These are phyloP conservation scores for Mytilinidion resinicola DNA, from an alignment of 495 filamentous ascomycete species.

Conservation along the genomic window DNA sequence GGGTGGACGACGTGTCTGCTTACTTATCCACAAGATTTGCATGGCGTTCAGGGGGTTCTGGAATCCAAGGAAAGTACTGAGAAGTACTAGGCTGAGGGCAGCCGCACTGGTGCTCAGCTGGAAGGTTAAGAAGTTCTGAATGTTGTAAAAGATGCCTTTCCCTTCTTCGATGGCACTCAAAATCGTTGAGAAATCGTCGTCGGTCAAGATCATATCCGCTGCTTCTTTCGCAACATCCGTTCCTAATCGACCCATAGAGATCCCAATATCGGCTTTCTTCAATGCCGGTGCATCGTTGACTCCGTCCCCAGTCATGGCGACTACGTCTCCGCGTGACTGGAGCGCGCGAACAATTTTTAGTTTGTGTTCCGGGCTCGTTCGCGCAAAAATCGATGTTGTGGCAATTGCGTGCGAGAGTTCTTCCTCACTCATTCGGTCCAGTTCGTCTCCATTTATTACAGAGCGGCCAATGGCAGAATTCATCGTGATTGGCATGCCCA, in stretches of 20 bases:
- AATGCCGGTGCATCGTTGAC: constrained; percentile 96
- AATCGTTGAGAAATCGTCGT: constrained; percentile 97
- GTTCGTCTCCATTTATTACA: constrained; percentile 80
- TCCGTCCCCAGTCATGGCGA: constrained; percentile 97
- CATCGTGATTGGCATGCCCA: constrained; percentile 72
- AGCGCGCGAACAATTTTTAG: constrained; percentile 91
- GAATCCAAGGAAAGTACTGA: constrained; percentile 87
- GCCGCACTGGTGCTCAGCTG: constrained; percentile 96
- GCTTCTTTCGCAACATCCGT: constrained; percentile 99
- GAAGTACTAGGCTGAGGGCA: constrained; percentile 79
- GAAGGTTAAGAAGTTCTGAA: constrained; percentile 98
- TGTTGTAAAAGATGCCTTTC: constrained; percentile 99
- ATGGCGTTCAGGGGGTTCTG: constrained; percentile 94
- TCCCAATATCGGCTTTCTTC: constrained; percentile 96
- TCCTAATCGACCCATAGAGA: constrained; percentile 90
- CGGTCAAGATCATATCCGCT: constrained; percentile 98
- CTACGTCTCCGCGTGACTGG: constrained; percentile 89
- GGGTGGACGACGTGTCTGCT: constrained; percentile 33
- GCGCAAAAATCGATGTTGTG: constrained; percentile 86
- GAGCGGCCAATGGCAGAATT: constrained; percentile 40
- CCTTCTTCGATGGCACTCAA: constrained; percentile 94
- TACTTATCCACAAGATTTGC: constrained; percentile 99
- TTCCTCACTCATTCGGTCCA: constrained; percentile 80
- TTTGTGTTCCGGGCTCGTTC: constrained; percentile 95
- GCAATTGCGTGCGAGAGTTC: constrained; percentile 78